Percentiles rank a stretch among this genome's conserved stretches.
Conservation (phyloP, 2,329 filamentous ascomycete species). For the Conoideocrella luteorostrata region DNA sequence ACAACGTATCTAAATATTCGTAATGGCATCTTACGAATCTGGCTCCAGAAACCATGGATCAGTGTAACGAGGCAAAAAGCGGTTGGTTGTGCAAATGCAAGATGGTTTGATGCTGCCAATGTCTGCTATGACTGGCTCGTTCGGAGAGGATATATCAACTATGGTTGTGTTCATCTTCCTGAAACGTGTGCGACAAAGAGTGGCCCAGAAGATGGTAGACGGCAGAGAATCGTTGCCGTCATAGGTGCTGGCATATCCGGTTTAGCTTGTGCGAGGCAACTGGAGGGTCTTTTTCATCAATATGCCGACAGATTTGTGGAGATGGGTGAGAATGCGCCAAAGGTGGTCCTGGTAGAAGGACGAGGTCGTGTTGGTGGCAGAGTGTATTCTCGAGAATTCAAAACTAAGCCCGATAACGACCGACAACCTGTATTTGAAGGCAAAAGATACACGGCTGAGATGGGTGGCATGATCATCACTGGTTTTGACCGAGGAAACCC, state of each 20-base stretch:
- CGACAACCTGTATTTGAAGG: conserved; percentile 47
- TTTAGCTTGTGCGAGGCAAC: conserved; percentile 82
- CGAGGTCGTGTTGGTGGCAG: conserved; percentile 82
- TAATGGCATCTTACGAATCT: conserved; percentile 86
- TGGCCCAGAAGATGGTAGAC: conserved; percentile 30
- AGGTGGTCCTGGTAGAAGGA: conserved; percentile 78
- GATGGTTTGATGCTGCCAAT: conserved; percentile 84
- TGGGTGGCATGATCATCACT: conserved; percentile 97
- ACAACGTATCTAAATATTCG: conserved; percentile 94
- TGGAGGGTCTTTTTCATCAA: conserved; percentile 80
- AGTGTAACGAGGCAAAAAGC: conserved; percentile 79
- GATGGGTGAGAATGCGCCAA: conserved; percentile 61
- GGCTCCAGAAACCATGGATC: conserved; percentile 79
- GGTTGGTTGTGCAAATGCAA: conserved; percentile 78
- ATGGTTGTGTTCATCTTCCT: conserved; percentile 71
- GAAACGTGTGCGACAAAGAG: conserved; percentile 35
- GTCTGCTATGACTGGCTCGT: conserved; percentile 91
- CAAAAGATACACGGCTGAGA: conserved; percentile 75
- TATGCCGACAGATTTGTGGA: conserved; percentile 63
- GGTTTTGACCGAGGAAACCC: conserved; percentile 95
- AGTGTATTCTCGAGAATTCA: conserved; percentile 74
- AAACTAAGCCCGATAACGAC: conserved; percentile 49
- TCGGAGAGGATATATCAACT: conserved; percentile 91
- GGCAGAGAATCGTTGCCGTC: conserved; percentile 71
- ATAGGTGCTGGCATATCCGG: conserved; percentile 94